phyloP scores from a whole-genome alignment of 2,329 filamentous ascomycete species.

The Colletotrichum spinosum region DNA sequence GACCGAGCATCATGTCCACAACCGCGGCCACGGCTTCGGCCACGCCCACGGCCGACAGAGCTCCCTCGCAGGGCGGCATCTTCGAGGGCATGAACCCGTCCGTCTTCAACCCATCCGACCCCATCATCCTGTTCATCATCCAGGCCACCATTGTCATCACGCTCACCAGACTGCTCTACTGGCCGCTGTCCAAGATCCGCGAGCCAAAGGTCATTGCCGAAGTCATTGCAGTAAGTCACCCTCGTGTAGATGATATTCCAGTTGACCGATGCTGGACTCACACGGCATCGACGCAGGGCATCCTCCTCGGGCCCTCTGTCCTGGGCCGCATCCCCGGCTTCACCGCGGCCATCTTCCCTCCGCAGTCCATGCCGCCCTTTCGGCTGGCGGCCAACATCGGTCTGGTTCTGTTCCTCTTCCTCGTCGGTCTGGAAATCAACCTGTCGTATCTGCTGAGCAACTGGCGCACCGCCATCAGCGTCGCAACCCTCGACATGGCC shows the following conservation, averaged over 20 bases:
- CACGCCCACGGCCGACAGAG: slow-evolving; percentile 15
- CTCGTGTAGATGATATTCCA: too few species aligned
- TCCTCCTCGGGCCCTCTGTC: slow-evolving; percentile 86
- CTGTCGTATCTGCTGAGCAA: slow-evolving; percentile 81
- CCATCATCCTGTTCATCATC: slow-evolving; percentile 81
- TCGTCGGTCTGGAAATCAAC: slow-evolving; percentile 90
- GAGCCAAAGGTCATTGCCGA: slow-evolving; percentile 88
- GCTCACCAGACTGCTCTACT: slow-evolving; percentile 67
- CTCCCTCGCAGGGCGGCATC: slow-evolving; percentile 66
- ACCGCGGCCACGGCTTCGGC: slow-evolving; percentile 1
- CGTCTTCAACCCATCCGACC: slow-evolving; percentile 75
- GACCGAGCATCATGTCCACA: slow-evolving; percentile 15
- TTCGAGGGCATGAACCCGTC: slow-evolving; percentile 78
- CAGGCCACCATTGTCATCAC: slow-evolving; percentile 65
- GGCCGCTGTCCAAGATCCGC: slow-evolving; percentile 79
- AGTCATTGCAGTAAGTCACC: slow-evolving; percentile 68
- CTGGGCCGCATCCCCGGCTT: slow-evolving; percentile 90
- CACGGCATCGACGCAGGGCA: slow-evolving; percentile 58
- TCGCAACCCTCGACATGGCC: slow-evolving; percentile 83
- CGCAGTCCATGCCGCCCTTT: slow-evolving; percentile 78
- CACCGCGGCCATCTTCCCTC: slow-evolving; percentile 79
- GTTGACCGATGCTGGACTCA: slow-evolving; percentile 48
- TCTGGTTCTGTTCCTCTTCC: slow-evolving; percentile 85
- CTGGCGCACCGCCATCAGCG: slow-evolving; percentile 82
- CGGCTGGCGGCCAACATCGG: slow-evolving; percentile 85